Conservation (phyloP, 139 green algal genomes). For the Chlorella ohadii region DNA sequence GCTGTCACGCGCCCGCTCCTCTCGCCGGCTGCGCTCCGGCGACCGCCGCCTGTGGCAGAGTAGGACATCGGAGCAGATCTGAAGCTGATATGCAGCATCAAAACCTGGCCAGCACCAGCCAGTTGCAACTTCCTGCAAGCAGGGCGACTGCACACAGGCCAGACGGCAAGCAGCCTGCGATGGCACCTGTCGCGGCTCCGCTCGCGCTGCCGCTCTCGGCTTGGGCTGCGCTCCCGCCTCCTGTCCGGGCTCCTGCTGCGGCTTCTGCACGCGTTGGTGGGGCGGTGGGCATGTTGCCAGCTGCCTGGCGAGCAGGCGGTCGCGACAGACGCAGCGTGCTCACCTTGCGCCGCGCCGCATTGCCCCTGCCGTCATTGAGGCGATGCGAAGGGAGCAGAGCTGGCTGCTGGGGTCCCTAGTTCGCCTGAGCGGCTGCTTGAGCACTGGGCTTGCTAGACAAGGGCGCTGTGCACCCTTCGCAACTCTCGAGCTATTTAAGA, state of each 20-base stretch:
- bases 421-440: neutral
- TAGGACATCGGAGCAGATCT: no score
- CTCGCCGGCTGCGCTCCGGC: neutral
- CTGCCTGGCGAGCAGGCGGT: neutral
- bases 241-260: slow-evolving; percentile 12
- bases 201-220: slow-evolving; percentile 6
- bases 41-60: no score
- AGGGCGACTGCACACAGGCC: no score
- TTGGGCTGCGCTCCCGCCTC: slow-evolving; percentile 2
- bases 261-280: neutral
- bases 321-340: neutral
- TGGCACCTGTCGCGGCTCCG: neutral
- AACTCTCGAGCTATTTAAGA: neutral
- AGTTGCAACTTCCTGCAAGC: no score
- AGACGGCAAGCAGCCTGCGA: no score
- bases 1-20: neutral
- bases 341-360: neutral
- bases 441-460: neutral
- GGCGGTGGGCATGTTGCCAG: neutral
- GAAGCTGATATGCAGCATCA: no score
- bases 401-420: no score
- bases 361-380: neutral
- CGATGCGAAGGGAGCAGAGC: no score
- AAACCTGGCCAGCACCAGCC: no score
- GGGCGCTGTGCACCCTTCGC: no score